phyloP scores from a whole-genome alignment of 2,329 filamentous ascomycete species.

The Arthroderma uncinatum region DNA sequence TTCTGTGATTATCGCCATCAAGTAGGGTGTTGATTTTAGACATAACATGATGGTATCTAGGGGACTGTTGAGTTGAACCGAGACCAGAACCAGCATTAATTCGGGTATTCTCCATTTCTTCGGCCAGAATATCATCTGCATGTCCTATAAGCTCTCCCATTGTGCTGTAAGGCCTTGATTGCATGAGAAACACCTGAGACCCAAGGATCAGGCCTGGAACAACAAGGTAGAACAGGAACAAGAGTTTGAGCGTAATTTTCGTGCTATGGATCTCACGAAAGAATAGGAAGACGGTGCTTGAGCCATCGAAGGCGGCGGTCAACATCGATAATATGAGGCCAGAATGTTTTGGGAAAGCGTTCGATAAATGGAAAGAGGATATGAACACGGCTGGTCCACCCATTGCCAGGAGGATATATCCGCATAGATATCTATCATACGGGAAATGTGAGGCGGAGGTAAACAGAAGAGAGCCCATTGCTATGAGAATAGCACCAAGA shows the following conservation, averaged over 20 bases:
- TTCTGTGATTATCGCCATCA: conserved; percentile 31
- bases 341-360: conserved; percentile 65
- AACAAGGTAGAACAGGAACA: conserved; percentile 61
- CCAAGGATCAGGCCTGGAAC: conserved; percentile 58
- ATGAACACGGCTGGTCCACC: conserved; percentile 76
- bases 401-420: conserved; percentile 64
- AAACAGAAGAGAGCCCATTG: conserved; percentile 60
- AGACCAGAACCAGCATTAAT: neutral
- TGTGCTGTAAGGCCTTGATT: conserved; percentile 67
- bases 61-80: neutral
- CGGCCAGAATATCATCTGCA: conserved; percentile 45
- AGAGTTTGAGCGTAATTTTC: conserved; percentile 45
- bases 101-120: conserved; percentile 39
- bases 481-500: conserved; percentile 57
- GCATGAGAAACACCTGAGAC: conserved; percentile 61
- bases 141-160: conserved; percentile 70
- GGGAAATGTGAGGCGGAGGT: conserved; percentile 53
- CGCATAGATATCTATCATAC: conserved; percentile 64
- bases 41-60: conserved; percentile 33
- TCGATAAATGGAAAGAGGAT: conserved; percentile 72
- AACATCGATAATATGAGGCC: conserved; percentile 70
- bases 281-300: conserved; percentile 45
- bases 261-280: conserved; percentile 24
- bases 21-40: conserved; percentile 45
- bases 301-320: conserved; percentile 74